Evolutionary conservation across 1,284 basidiomycete species (phyloP).

Genomic region (Crepidotus sp.): DNA sequence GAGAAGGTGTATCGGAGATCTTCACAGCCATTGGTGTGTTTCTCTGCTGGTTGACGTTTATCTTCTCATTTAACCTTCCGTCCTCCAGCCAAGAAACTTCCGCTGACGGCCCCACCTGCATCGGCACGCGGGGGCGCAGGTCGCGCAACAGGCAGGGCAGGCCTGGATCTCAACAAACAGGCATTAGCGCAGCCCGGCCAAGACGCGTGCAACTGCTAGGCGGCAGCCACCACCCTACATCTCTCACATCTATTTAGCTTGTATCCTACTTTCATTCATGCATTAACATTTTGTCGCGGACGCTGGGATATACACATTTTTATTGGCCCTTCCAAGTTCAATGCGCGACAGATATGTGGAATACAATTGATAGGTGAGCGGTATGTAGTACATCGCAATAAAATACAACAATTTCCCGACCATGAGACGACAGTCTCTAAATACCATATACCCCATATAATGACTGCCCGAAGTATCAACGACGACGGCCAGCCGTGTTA

Average conservation of each 20-base stretch:
- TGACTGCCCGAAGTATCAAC: neutral
- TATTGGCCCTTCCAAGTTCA: neutral
- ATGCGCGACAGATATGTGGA: neutral
- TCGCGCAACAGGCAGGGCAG: constrained; percentile 39
- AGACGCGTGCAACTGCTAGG: constrained; percentile 71
- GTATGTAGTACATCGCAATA: neutral
- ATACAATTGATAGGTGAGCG: neutral
- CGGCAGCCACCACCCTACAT: constrained; percentile 13
- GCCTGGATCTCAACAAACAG: constrained; percentile 71
- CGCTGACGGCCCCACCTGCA: constrained; percentile 60
- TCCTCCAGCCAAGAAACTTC: constrained; percentile 67
- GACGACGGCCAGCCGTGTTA: neutral
- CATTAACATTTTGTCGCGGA: constrained; percentile 15
- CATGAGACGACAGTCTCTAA: constrained; percentile 4
- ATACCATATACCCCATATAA: neutral
- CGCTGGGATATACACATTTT: constrained; percentile 10
- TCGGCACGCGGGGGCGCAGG: constrained; percentile 42
- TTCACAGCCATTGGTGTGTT: constrained; percentile 79
- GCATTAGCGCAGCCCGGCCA: constrained; percentile 37
- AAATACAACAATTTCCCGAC: constrained; percentile 5
- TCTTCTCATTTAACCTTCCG: neutral
- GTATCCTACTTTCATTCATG: constrained; percentile 18
- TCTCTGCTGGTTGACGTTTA: constrained; percentile 1
- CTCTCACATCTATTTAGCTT: constrained; percentile 16
- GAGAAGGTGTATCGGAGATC: constrained; percentile 83